These are phyloP conservation scores for Maudiozyma saulgeensis DNA, from an alignment of 805 yeast species.

Conservation along the genomic window DNA sequence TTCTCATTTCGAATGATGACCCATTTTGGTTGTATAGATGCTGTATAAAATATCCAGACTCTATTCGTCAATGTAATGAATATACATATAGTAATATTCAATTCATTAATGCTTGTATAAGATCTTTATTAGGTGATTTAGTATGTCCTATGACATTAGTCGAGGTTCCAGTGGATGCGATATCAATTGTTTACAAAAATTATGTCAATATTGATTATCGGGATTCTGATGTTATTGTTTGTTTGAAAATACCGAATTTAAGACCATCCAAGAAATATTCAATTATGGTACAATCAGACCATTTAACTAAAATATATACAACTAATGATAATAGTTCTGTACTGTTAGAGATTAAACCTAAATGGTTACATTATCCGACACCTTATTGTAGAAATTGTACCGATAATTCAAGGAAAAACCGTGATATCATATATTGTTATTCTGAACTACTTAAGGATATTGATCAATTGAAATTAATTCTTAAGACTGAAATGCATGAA, in stretches of 20 bases:
- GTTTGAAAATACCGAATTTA: conserved; percentile 16
- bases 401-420: conserved; percentile 15
- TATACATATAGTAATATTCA: conserved; percentile 14
- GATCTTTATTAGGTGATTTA: conserved; percentile 9
- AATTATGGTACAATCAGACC: conserved; percentile 11
- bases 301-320: conserved; percentile 16
- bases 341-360: conserved; percentile 27
- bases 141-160: conserved; percentile 11
- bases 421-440: conserved; percentile 20
- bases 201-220: not conserved
- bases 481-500: not conserved
- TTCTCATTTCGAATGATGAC: conserved; percentile 12
- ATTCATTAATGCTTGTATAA: conserved; percentile 8
- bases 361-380: conserved; percentile 20
- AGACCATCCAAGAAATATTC: conserved; percentile 1
- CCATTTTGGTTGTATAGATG: conserved; percentile 14
- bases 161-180: not conserved
- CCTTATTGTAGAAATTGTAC: conserved; percentile 26
- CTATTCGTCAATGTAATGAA: conserved; percentile 15
- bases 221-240: conserved; percentile 3
- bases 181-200: not conserved
- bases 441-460: conserved; percentile 9
- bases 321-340: not conserved
- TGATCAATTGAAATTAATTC: conserved; percentile 6
- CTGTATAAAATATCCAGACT: conserved; percentile 13